Evolutionary conservation across 768 basidiomycete genomes (phyloP).

Genomic region (Rhodosporidiobolus sp.): DNA sequence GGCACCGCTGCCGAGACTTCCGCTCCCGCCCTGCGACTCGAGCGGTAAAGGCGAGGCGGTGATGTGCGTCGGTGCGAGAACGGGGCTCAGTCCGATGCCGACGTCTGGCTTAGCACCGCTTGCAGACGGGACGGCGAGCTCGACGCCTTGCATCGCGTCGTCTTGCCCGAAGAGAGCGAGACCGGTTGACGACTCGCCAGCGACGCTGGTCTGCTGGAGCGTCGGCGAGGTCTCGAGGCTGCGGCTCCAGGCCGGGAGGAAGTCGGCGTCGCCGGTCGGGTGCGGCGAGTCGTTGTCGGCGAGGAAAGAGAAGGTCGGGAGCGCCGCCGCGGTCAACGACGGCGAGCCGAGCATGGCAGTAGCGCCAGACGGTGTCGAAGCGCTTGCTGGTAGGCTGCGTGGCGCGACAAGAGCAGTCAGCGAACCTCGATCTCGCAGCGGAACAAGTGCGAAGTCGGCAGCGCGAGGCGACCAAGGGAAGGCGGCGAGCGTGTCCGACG

Average conservation of each 20-base stretch:
- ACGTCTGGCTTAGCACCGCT: neutral
- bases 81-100: constrained; percentile 14
- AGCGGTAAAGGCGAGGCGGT: neutral
- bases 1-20: neutral
- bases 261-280: constrained; percentile 1
- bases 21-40: neutral
- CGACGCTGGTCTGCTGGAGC: neutral
- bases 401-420: neutral
- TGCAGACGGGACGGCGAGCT: fast-evolving
- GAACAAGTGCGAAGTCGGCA: neutral
- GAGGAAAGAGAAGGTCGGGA: constrained; percentile 5
- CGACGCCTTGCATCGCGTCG: neutral
- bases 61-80: neutral
- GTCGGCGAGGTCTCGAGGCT: neutral
- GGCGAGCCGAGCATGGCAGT: constrained; percentile 10
- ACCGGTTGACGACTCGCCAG: neutral
- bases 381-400: neutral
- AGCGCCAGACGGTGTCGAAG: neutral
- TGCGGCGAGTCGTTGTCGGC: neutral
- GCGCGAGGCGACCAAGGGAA: too few species aligned
- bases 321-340: neutral
- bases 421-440: neutral
- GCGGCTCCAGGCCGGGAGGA: constrained; percentile 28
- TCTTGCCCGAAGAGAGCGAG: too few species aligned
- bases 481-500: too few species aligned